phyloP scores from a whole-genome alignment of 1,139 yeast genomes.

The Kodamaea sp. region DNA sequence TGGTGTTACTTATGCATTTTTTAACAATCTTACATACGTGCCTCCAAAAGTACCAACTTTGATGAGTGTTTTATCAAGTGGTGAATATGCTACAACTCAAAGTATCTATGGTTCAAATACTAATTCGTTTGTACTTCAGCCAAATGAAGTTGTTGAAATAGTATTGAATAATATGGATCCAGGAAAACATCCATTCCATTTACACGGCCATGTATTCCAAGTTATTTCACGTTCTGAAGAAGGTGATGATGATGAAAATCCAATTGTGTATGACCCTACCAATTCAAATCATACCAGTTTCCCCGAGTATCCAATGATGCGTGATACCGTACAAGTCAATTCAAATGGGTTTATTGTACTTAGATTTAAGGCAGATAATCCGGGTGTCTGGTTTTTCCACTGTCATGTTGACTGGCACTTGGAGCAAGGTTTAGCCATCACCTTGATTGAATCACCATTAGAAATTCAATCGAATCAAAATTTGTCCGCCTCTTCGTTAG shows the following conservation, averaged over 20 bases:
- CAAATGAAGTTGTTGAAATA: slow-evolving; percentile 64
- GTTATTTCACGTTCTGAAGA: slow-evolving; percentile 57
- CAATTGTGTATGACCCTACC: slow-evolving; percentile 50
- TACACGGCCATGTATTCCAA: slow-evolving; percentile 86
- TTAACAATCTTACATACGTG: slow-evolving; percentile 61
- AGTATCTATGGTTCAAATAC: slow-evolving; percentile 67
- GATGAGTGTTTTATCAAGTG: slow-evolving; percentile 51
- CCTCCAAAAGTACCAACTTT: slow-evolving; percentile 67
- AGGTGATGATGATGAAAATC: slow-evolving; percentile 48
- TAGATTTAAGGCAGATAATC: slow-evolving; percentile 74
- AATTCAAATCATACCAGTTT: slow-evolving; percentile 46
- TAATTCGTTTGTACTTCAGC: slow-evolving; percentile 56
- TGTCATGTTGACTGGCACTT: slow-evolving; percentile 96
- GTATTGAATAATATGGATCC: slow-evolving; percentile 73
- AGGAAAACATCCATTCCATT: slow-evolving; percentile 90
- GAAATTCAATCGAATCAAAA: slow-evolving; percentile 39
- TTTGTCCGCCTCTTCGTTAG: slow-evolving; percentile 42
- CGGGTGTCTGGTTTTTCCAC: slow-evolving; percentile 93
- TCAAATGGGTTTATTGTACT: slow-evolving; percentile 65
- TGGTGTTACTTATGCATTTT: slow-evolving; percentile 73
- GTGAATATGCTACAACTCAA: slow-evolving; percentile 42
- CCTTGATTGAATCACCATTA: slow-evolving; percentile 70
- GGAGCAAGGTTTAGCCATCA: slow-evolving; percentile 77
- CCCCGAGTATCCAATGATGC: slow-evolving; percentile 59
- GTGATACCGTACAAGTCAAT: slow-evolving; percentile 65